Evolutionary conservation across 305 asterid genomes (phyloP).

Genomic region (Euphrasia arctica): DNA sequence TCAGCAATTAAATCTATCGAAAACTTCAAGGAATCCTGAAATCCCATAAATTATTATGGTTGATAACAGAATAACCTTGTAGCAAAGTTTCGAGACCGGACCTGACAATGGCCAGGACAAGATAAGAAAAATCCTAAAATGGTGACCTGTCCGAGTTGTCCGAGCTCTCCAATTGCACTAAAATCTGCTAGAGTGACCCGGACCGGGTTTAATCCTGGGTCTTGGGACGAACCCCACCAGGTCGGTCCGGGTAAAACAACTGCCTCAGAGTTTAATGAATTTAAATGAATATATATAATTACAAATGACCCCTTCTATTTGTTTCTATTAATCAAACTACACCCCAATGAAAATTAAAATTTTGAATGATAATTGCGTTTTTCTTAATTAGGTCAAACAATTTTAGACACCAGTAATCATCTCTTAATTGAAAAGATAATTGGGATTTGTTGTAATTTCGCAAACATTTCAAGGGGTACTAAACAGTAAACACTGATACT

Average conservation of each 20-base stretch:
- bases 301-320: background rate
- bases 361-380: background rate
- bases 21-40: background rate
- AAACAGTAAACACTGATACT: constrained; percentile 1
- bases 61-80: background rate
- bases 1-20: background rate
- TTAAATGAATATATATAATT: background rate
- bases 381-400: background rate
- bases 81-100: no score
- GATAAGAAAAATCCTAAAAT: background rate
- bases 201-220: no score
- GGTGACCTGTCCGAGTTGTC: no score
- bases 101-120: background rate
- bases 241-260: no score
- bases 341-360: background rate
- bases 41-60: background rate
- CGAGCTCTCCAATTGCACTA: no score
- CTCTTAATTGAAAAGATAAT: background rate
- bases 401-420: background rate
- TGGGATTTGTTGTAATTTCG: background rate
- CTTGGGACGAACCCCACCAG: no score
- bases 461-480: background rate
- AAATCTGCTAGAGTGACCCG: no score
- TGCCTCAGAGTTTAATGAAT: no score
- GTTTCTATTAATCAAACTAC: background rate